Evolutionary conservation across 1,284 basidiomycete species (phyloP), one percentile per base, ranked within the genome.

Genomic region (Pascua sp.): DNA sequence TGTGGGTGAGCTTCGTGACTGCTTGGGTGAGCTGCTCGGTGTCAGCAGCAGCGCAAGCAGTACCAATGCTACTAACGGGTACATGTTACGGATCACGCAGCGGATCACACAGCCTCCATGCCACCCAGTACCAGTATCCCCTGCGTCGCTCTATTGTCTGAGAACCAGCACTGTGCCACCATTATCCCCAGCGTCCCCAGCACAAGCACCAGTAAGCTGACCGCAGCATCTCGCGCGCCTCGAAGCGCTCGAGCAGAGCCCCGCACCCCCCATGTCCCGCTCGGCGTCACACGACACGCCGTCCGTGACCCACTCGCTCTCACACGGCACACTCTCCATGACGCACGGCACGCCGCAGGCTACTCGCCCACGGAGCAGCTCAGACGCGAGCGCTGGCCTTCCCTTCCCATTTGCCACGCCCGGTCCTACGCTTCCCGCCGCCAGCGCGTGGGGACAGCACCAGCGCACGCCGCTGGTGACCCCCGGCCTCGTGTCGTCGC

Each of bases 401-500:
- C 24, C 24, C 24, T 32, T 32, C 24, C 24, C 24, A 3, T 32
- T 32, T 7, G 24, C 24, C 24, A 32, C 24, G 24, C 24, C 24
- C 4, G 24, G 24, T 7, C 24, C 24, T 32, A 7, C 24, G 24
- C 4, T 7, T 32, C 15, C 39, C 51, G 5, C 40, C n/a, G 40
- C 40, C 40, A n/a, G 8, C 12, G 41, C 41, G 3, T 32, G 49
- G 10, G 42, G 9, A 10, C 51, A 32, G 8, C 44, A 53, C 11
- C 50, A 53, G 36, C 49, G 32, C 11, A 53, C 51, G 0, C 51
- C 52, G 5, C 44, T 53, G 7, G 48, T 49, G 15, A 62, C 60
- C 4, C 60, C 60, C 0, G 54, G 54, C 24, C 49, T 62, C 38
- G 32, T 52, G 11, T 59, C 57, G 11, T 52, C 49, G 24, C 55